These are phyloP conservation scores for Phytophthora quininea DNA, from an alignment of 352 stramenopile species.

Conservation along the genomic window DNA sequence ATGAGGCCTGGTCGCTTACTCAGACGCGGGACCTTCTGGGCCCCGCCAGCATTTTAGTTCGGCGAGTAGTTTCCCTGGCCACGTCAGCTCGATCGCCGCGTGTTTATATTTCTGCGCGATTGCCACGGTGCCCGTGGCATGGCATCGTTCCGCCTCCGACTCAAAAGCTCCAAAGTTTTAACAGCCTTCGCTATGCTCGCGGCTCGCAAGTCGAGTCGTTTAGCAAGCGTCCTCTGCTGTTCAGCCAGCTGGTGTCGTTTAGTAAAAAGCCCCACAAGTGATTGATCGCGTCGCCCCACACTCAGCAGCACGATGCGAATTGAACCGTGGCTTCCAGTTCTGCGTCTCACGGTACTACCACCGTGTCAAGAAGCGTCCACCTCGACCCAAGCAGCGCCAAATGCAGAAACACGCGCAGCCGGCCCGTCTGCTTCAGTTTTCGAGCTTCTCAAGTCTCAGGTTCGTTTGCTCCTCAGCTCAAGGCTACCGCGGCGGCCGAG, in stretches of 20 bases:
- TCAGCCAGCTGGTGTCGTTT: background rate
- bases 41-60: background rate
- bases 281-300: background rate
- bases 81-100: background rate
- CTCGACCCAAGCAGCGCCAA: slow-evolving; percentile 11
- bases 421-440: background rate
- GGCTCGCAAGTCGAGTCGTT: background rate
- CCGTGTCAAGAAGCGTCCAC: slow-evolving; percentile 11
- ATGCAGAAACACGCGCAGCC: slow-evolving; percentile 11
- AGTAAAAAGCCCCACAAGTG: background rate
- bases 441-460: background rate
- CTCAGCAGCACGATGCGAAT: background rate
- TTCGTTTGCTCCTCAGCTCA: no score
- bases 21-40: background rate
- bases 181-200: background rate
- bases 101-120: background rate
- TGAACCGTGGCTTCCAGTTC: background rate
- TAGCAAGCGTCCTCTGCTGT: slow-evolving; percentile 1
- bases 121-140: no score
- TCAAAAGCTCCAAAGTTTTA: background rate
- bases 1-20: background rate
- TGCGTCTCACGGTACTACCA: slow-evolving; percentile 2
- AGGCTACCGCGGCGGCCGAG: background rate
- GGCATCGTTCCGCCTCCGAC: background rate
- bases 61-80: background rate